Percentiles rank a stretch among this genome's conserved stretches.
These are phyloP conservation scores for Xylaria scruposa DNA, from an alignment of 495 filamentous ascomycete genomes.

Conservation along the genomic window DNA sequence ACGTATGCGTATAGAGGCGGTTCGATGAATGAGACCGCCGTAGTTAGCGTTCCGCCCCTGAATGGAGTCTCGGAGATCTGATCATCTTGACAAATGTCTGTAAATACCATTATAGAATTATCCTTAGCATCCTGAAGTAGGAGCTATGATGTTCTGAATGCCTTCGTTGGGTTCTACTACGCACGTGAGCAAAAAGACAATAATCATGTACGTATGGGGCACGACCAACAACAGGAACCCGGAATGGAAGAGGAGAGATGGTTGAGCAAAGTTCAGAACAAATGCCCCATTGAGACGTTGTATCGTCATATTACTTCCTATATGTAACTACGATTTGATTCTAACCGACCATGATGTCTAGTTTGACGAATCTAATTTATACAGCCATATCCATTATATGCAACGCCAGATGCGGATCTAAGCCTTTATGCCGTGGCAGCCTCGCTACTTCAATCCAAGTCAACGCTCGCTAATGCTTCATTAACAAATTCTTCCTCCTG, in stretches of 20 bases:
- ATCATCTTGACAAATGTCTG: background rate
- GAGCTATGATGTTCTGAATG: background rate
- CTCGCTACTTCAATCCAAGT: slow-evolving; percentile 47
- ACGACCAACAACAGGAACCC: background rate
- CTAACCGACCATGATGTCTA: background rate
- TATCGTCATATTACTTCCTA: background rate
- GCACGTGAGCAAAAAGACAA: background rate
- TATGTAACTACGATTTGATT: background rate
- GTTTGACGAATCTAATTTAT: background rate
- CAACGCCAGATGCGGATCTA: background rate
- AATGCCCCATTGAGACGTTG: background rate
- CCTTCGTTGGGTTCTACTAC: background rate
- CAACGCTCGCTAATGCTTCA: slow-evolving; percentile 52
- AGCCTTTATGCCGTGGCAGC: background rate
- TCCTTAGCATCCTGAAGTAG: background rate
- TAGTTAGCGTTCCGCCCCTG: slow-evolving; percentile 47
- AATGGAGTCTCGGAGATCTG: slow-evolving; percentile 27
- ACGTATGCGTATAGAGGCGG: slow-evolving; percentile 55
- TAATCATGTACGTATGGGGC: background rate
- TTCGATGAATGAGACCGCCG: slow-evolving; percentile 47
- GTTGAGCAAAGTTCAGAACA: no score
- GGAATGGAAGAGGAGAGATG: no score
- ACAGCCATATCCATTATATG: slow-evolving; percentile 11
- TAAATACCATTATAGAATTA: background rate
- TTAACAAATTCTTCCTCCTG: slow-evolving; percentile 45